Base-by-base conservation (phyloP, 1,284 basidiomycete genomes). In the Ustilago cynodontis region DNA sequence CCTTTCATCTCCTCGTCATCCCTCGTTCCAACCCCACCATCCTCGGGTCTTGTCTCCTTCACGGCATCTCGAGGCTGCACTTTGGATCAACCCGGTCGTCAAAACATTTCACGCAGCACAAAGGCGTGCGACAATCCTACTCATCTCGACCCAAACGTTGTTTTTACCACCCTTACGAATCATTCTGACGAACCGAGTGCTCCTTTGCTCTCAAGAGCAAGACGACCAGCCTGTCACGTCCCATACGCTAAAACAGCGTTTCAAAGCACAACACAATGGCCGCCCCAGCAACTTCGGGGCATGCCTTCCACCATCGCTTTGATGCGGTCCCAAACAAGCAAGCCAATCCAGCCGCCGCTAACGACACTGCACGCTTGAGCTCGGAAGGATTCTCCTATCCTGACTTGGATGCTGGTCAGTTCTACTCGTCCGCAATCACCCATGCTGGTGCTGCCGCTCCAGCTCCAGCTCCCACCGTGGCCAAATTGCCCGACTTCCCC, bases 261-360 rank as follows among this genome's bases (percentile, higher is more conserved):
- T 6, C 14, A 24, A 14, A 55, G 20, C 37, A 37, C 8, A 33
- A 14, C 59, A 72, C 14, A 10, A 77, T 77, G 74, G 69, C 74
- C 16, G 43, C 74, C 11, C 65, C 74, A 9, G 62, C 57, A 37
- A 64, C 69, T 5, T 60, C 74, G 14, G 69, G 59, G 8, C 63
- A 72, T 29, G 69, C 70, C 53, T 77, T 72, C 24, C 74, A 77
- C 20, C 61, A 72, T 47, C 65, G 74, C 62, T 77, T 77, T 49
- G 59, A 69, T 60, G 70, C 64, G 1, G 53, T 35, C 6, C 66
- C 58, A 8, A 55, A 24, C 35, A 69, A 65, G 35, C 43, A 65
- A 11, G 33, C 65, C 20, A 3, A n/a, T 5, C 29, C 59, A 11
- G 26, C 35, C 18, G 26, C 35, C 18, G 24, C 53, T 3, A 28